Conservation (phyloP, 257 asterid species). For the Solanum rostratum region DNA sequence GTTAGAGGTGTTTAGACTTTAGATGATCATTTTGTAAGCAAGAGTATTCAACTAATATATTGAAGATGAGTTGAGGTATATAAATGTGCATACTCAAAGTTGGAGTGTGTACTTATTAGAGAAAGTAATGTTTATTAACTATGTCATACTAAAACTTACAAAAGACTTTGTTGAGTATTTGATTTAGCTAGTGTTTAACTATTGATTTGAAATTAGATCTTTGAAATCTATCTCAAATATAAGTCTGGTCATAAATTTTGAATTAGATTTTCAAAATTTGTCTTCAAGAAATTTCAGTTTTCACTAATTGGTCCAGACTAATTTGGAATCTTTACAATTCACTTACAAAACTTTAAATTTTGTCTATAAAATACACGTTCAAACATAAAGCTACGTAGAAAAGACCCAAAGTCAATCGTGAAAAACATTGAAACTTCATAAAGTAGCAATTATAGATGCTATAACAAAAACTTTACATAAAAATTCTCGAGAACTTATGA, state of each 20-base stretch:
- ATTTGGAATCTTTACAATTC: not conserved
- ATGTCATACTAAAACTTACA: too few relatives aligned
- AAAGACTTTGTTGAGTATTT: not conserved
- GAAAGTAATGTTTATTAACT: not conserved
- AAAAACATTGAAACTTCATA: too few relatives aligned
- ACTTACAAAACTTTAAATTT: not conserved
- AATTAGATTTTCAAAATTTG: not conserved
- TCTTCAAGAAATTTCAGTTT: not conserved
- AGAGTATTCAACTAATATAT: too few relatives aligned
- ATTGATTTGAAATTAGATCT: not conserved
- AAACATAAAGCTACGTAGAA: too few relatives aligned
- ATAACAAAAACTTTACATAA: too few relatives aligned
- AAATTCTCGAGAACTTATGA: too few relatives aligned
- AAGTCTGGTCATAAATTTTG: not conserved
- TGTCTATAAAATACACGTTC: too few relatives aligned
- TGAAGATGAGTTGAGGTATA: not conserved
- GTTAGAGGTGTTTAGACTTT: too few relatives aligned
- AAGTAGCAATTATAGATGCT: too few relatives aligned
- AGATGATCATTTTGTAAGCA: too few relatives aligned
- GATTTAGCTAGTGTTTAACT: not conserved
- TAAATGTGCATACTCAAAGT: too few relatives aligned
- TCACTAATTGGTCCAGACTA: not conserved
- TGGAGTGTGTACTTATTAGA: accelerated
- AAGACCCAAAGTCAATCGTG: too few relatives aligned
- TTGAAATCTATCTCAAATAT: not conserved